These are phyloP conservation scores for Jamesozyma piceae DNA, from an alignment of 805 yeast genomes.

Conservation along the genomic window DNA sequence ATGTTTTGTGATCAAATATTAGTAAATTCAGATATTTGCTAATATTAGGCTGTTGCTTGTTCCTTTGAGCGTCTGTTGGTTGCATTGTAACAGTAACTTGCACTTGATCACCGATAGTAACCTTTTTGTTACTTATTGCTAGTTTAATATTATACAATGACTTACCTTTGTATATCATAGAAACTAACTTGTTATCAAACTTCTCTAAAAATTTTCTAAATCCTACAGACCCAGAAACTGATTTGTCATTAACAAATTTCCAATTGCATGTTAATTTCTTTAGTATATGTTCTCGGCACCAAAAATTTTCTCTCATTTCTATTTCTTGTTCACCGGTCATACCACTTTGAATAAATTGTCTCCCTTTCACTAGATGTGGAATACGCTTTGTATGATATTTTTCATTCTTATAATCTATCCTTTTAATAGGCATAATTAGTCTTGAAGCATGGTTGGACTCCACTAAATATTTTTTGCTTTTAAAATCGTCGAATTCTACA, in stretches of 20 bases:
- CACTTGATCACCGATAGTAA: conserved; percentile 11
- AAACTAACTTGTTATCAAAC: conserved; percentile 19
- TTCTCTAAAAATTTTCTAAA: conserved; percentile 23
- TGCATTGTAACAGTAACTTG: conserved; percentile 8
- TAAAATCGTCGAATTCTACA: conserved; percentile 29
- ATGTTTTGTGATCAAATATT: conserved; percentile 20
- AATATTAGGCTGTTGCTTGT: neutral
- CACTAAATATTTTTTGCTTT: conserved; percentile 21
- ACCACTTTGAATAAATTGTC: conserved; percentile 52
- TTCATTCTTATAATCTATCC: conserved; percentile 36
- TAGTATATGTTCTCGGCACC: conserved; percentile 69
- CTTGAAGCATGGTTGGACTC: conserved; percentile 45
- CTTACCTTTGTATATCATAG: conserved; percentile 17
- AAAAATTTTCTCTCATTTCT: conserved; percentile 56
- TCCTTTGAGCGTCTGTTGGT: conserved; percentile 2
- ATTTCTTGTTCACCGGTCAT: conserved; percentile 47
- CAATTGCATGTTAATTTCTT: conserved; percentile 56
- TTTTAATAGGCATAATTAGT: conserved; percentile 58
- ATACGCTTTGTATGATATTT: conserved; percentile 37
- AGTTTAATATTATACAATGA: conserved; percentile 14
- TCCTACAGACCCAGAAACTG: conserved; percentile 16
- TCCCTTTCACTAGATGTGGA: conserved; percentile 55
- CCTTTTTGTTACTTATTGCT: conserved; percentile 4
- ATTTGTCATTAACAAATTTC: conserved; percentile 29
- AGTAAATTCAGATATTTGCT: conserved; percentile 9